A percentile compares a stretch with the other conserved stretches of the same genome.
Evolutionary conservation across 2,329 filamentous ascomycete genomes (phyloP).

Genomic region (Aspergillus ruber): DNA sequence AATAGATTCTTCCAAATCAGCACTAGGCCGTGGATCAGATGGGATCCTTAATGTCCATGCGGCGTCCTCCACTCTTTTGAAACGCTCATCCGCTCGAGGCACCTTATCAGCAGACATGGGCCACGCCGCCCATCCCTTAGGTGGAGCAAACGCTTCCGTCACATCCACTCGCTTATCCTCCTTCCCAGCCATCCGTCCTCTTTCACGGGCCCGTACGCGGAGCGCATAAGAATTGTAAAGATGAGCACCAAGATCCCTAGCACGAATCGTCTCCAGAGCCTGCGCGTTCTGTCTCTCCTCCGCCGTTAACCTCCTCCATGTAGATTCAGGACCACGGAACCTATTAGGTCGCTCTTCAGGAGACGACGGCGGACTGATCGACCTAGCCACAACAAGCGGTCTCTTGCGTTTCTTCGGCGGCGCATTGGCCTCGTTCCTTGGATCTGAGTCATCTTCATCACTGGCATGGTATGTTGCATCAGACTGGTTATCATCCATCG

Average conservation of each 20-base stretch:
- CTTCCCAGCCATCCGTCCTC: constrained; percentile 5
- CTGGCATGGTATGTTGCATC: constrained; percentile 19
- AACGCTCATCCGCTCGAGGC: constrained; percentile 50
- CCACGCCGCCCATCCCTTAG: constrained; percentile 76
- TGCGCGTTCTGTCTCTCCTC: constrained; percentile 66
- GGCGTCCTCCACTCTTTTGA: constrained; percentile 46
- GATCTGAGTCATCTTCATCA: constrained; percentile 9
- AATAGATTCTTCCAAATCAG: constrained; percentile 63
- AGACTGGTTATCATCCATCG: constrained; percentile 14
- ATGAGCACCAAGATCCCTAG: constrained; percentile 65
- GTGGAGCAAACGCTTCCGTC: constrained; percentile 33
- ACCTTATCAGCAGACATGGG: constrained; percentile 60
- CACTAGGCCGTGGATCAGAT: constrained; percentile 47
- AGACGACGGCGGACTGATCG: constrained; percentile 7
- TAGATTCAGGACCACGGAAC: constrained; percentile 60
- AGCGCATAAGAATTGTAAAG: constrained; percentile 72
- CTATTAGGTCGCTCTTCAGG: constrained; percentile 56
- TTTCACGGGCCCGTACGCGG: constrained; percentile 43
- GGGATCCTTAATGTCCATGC: constrained; percentile 46
- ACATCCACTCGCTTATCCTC: constrained; percentile 5
- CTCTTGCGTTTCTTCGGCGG: background rate
- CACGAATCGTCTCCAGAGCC: constrained; percentile 57
- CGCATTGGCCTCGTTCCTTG: background rate
- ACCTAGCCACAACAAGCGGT: background rate
- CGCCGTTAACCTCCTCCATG: constrained; percentile 82